Conservation (phyloP, 2,329 filamentous ascomycete species). For the Chrysoporthe puriensis region DNA sequence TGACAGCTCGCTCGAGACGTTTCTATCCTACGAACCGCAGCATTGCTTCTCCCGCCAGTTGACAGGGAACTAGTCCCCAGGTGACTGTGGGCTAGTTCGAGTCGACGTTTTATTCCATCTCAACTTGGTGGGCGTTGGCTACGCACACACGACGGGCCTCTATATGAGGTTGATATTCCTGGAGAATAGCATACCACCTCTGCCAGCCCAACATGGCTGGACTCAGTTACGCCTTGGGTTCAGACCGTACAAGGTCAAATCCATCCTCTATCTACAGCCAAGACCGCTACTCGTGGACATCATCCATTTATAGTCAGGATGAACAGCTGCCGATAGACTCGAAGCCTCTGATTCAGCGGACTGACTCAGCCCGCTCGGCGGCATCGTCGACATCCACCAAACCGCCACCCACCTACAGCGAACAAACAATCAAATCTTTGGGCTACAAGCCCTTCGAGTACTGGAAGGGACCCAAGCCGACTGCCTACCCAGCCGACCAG, state of each 20-base stretch:
- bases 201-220: neutral
- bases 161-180: neutral
- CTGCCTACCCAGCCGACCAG: conserved; percentile 18
- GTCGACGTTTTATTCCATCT: neutral
- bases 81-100: neutral
- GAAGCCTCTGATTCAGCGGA: neutral
- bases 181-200: neutral
- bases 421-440: conserved; percentile 24
- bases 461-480: conserved; percentile 34
- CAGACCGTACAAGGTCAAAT: neutral
- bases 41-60: neutral
- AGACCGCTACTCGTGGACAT: neutral
- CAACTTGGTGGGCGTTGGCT: neutral
- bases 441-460: conserved; percentile 35
- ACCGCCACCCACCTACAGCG: conserved; percentile 17
- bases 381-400: neutral
- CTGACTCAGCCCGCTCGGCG: neutral
- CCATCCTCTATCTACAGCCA: conserved; percentile 8
- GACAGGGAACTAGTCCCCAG: neutral
- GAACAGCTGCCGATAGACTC: conserved; percentile 1
- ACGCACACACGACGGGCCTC: neutral
- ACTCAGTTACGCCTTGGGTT: neutral
- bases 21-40: neutral
- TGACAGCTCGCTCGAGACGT: neutral
- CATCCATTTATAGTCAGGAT: conserved; percentile 12